Evolutionary conservation across 352 stramenopile genomes (phyloP), one percentile per base, ranked within the genome.

Genomic region (Phytophthora fragariaefolia): DNA sequence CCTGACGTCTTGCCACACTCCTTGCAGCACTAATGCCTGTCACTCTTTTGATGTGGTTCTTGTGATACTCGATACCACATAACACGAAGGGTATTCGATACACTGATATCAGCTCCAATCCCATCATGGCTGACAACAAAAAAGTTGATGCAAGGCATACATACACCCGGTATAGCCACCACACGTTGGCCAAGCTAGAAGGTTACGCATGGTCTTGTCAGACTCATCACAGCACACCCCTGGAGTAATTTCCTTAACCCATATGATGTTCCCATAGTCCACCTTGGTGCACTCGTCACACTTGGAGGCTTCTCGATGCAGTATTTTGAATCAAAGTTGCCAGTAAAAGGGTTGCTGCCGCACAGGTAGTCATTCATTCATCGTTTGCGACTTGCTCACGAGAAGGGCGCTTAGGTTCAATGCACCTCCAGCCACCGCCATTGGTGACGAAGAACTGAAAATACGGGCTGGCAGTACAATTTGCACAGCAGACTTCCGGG

Each of bases 241-340:
- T 2, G 48, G 38, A 38, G 59, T 51, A 48, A 66, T 66, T 4
- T 38, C 68, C 46, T 77, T 75, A 30, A 82, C 62, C 3, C 64
- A 70, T 56, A 73, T 65, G 60, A 85, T 68, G 46, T 85, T 80
- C 52, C 76, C 76, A 28, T 73, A 75, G 58, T 83, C 73, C 6
- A 56, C 62, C 50, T 83, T 59, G 7, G 75, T 76, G 9, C 24
- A 17, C 24, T 73, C 69, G n/a, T 55, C 17, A 28, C 75, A 83
- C 75, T 62, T 6, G 58, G 42, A 3, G 75, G 75, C 2, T 63
- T 42, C 40, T 49, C 17, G 5, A 79, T 69, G 55, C 75, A 83
- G 51, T 61, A 76, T 15, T 65, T 63, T 4, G 48, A 48, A 53
- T 72, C 76, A 84, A 22, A 74, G 76, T 27, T 80, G 71, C 51